phyloP scores from a whole-genome alignment of 2,329 filamentous ascomycete species.

The Fonsecaea pedrosoi region DNA sequence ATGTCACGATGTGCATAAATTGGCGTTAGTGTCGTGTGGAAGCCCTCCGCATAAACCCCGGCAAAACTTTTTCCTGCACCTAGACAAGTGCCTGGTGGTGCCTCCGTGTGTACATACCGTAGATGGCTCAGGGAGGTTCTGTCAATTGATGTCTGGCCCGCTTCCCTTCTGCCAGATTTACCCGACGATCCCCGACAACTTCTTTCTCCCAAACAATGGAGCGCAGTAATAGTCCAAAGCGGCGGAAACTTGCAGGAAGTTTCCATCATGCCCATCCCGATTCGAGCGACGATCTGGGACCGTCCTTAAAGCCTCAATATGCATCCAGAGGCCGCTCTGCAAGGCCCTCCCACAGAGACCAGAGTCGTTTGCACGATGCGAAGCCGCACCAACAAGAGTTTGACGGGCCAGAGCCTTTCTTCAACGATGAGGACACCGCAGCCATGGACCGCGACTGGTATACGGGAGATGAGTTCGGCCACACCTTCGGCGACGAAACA shows the following conservation, averaged over 20 bases:
- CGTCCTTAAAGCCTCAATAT: slow-evolving; percentile 53
- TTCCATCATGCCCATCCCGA: slow-evolving; percentile 61
- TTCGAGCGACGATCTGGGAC: slow-evolving; percentile 37
- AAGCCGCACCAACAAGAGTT: slow-evolving; percentile 61
- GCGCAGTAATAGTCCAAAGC: slow-evolving; percentile 63
- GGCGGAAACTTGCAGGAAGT: slow-evolving; percentile 71
- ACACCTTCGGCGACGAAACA: slow-evolving; percentile 87
- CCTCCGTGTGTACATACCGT: neutral
- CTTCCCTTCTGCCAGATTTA: neutral
- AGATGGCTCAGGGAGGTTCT: neutral
- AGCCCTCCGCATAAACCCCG: slow-evolving; percentile 32
- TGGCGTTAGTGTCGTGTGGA: neutral
- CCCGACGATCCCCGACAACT: neutral
- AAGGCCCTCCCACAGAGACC: slow-evolving; percentile 39
- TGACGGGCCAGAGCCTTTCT: slow-evolving; percentile 66
- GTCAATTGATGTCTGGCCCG: neutral
- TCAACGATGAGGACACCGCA: slow-evolving; percentile 71
- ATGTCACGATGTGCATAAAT: neutral
- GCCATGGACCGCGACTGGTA: slow-evolving; percentile 94
- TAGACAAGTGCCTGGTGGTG: neutral
- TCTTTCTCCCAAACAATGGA: slow-evolving; percentile 43
- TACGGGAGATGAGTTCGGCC: slow-evolving; percentile 80
- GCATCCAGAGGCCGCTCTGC: slow-evolving; percentile 49
- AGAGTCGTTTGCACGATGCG: slow-evolving; percentile 39
- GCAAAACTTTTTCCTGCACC: slow-evolving; percentile 30